Evolutionary conservation across 2,329 filamentous ascomycete genomes (phyloP).

Genomic region (Alternaria viburni): DNA sequence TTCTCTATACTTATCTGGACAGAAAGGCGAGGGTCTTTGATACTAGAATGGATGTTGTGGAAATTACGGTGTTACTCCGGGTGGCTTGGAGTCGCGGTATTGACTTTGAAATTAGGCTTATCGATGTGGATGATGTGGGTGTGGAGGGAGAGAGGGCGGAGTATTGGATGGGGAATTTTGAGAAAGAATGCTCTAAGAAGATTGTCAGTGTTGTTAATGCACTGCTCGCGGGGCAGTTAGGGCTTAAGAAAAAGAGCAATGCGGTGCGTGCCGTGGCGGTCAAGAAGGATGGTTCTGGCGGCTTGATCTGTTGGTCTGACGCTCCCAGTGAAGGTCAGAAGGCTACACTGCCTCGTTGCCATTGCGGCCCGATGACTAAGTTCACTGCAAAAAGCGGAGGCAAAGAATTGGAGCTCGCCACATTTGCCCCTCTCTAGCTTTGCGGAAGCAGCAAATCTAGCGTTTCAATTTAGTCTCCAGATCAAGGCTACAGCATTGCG

Average conservation of each 20-base stretch:
- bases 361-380: neutral
- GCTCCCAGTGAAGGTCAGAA: neutral
- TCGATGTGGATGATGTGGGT: neutral
- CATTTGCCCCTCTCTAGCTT: neutral
- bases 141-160: neutral
- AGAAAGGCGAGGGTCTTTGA: neutral
- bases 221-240: neutral
- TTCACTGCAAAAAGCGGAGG: neutral
- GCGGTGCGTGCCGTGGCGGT: neutral
- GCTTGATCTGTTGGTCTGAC: neutral
- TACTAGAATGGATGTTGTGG: neutral
- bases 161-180: neutral
- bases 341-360: neutral
- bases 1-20: neutral
- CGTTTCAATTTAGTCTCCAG: neutral
- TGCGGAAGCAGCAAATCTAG: fast-evolving
- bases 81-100: neutral
- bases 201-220: neutral
- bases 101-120: neutral
- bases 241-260: neutral
- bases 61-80: neutral
- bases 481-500: neutral
- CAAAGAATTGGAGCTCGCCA: neutral
- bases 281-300: neutral
- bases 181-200: neutral